These are phyloP conservation scores for Trichoderma endophyticum DNA, from an alignment of 2,329 filamentous ascomycete genomes.

Conservation along the genomic window DNA sequence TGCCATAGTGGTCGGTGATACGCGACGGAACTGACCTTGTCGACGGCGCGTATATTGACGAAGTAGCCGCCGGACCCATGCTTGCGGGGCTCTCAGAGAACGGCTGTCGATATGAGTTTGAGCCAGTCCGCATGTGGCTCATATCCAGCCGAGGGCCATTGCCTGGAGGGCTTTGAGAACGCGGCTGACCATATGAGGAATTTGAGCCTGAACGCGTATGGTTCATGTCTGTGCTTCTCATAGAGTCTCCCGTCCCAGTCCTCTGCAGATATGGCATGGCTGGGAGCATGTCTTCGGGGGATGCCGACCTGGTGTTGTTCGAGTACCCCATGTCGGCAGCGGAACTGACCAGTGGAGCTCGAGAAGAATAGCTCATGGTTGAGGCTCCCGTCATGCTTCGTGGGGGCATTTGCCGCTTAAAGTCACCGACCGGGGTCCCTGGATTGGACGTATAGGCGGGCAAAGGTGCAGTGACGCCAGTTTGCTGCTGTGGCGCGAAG, in stretches of 20 bases:
- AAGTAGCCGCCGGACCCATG: constrained; percentile 28
- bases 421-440: constrained; percentile 42
- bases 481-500: constrained; percentile 21
- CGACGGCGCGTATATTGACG: constrained; percentile 32
- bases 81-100: constrained; percentile 32
- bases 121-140: constrained; percentile 22
- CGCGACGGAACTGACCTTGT: constrained; percentile 33
- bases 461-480: constrained; percentile 49
- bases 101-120: constrained; percentile 21
- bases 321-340: constrained; percentile 60
- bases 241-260: constrained; percentile 37
- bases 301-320: constrained; percentile 32
- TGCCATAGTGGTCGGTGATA: constrained; percentile 31
- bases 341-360: constrained; percentile 58
- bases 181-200: constrained; percentile 20
- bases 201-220: constrained; percentile 21
- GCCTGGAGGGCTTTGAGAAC: constrained; percentile 31
- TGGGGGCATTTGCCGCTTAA: constrained; percentile 47
- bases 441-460: constrained; percentile 61
- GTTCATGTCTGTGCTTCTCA: constrained; percentile 30
- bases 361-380: constrained; percentile 59
- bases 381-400: constrained; percentile 56
- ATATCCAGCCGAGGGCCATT: constrained; percentile 25
- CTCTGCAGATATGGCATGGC: constrained; percentile 29
- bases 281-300: constrained; percentile 32